Percentiles rank a stretch among this genome's conserved stretches.
Evolutionary conservation across 2,329 filamentous ascomycete species (phyloP).

Genomic region (Cladosporium sp.): DNA sequence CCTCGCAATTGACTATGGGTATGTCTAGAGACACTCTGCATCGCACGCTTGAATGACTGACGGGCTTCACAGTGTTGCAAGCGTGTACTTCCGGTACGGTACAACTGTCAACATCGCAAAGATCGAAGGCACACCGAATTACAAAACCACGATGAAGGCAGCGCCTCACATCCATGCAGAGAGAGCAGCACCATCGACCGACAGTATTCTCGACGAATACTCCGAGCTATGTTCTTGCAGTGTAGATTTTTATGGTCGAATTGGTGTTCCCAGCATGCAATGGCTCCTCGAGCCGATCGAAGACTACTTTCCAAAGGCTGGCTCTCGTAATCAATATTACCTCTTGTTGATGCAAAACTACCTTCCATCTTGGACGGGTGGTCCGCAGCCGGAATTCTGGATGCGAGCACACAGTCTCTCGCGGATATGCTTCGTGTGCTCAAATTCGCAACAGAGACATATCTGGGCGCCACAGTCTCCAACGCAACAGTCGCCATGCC

Average conservation of each 20-base stretch:
- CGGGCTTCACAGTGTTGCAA: not conserved
- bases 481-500: not conserved
- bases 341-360: not conserved
- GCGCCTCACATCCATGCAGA: not conserved
- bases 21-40: not conserved
- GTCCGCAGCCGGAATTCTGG: not conserved
- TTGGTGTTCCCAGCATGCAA: not conserved
- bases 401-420: not conserved
- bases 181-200: not conserved
- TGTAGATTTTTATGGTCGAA: too few species aligned
- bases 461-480: not conserved
- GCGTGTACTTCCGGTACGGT: conserved; percentile 4
- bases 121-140: not conserved
- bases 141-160: conserved; percentile 4
- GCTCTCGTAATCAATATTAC: not conserved
- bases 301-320: not conserved
- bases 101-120: conserved; percentile 8
- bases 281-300: not conserved
- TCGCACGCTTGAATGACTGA: not conserved
- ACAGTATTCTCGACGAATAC: not conserved
- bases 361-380: conserved; percentile 1
- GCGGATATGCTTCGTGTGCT: not conserved
- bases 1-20: conserved; percentile 2
- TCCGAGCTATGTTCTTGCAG: not conserved
- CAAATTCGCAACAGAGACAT: not conserved